Conservation (phyloP, 352 stramenopile genomes). For the Phytopythium mirpurense region DNA sequence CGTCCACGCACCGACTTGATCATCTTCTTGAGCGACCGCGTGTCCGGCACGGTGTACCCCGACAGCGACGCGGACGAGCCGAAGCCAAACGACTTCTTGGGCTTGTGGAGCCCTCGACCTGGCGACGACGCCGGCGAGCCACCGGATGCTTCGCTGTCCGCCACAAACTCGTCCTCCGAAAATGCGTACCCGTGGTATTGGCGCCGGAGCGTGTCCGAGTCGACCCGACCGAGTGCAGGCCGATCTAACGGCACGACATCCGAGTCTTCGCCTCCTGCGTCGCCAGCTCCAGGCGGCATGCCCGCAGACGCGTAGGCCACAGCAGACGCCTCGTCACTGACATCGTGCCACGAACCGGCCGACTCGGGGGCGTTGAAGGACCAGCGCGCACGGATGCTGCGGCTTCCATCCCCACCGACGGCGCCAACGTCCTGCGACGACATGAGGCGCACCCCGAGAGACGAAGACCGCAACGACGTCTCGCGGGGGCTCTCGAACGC, state of each 20-base stretch:
- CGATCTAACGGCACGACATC: not conserved
- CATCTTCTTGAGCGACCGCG: slow-evolving; percentile 61
- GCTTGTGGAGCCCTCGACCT: slow-evolving; percentile 8
- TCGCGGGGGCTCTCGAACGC: slow-evolving; percentile 48
- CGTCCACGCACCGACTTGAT: slow-evolving; percentile 65
- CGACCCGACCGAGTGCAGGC: not conserved
- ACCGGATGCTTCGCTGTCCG: slow-evolving; percentile 48
- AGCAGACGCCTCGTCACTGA: not conserved
- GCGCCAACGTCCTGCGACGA: slow-evolving; percentile 11
- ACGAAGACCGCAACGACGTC: slow-evolving; percentile 48
- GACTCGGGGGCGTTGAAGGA: slow-evolving; percentile 39
- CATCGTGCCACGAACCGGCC: not conserved
- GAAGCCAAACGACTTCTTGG: slow-evolving; percentile 13
- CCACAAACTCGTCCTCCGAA: slow-evolving; percentile 67
- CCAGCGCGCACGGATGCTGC: slow-evolving; percentile 46
- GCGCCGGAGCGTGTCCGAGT: slow-evolving; percentile 10
- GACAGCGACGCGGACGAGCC: slow-evolving; percentile 1
- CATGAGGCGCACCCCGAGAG: slow-evolving; percentile 57
- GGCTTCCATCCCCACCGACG: slow-evolving; percentile 16
- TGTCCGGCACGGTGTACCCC: not conserved
- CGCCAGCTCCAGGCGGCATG: not conserved
- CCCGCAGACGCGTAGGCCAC: not conserved
- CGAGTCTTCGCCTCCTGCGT: not conserved
- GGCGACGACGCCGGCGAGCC: slow-evolving; percentile 25
- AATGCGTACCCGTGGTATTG: slow-evolving; percentile 78